phyloP scores from a whole-genome alignment of 2,329 filamentous ascomycete species.

The Fusarium avenaceum region DNA sequence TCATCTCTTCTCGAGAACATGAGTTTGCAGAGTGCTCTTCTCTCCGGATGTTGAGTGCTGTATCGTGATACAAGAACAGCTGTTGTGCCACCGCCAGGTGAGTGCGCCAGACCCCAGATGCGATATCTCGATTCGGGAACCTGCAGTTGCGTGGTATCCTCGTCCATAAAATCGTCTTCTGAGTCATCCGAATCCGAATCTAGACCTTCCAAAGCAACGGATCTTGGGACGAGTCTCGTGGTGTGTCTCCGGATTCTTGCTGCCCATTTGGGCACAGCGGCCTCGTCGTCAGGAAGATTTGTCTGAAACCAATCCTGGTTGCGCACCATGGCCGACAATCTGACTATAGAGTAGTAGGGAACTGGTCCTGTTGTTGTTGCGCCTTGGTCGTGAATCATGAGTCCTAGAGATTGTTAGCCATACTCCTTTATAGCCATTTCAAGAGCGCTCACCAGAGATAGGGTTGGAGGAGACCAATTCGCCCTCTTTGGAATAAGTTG shows the following conservation, averaged over 20 bases:
- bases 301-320: slow-evolving; percentile 68
- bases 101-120: slow-evolving; percentile 66
- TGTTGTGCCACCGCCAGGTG: slow-evolving; percentile 65
- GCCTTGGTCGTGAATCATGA: slow-evolving; percentile 59
- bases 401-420: slow-evolving; percentile 53
- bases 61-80: slow-evolving; percentile 65
- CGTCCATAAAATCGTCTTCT: slow-evolving; percentile 50
- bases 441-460: slow-evolving; percentile 31
- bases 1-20: slow-evolving; percentile 54
- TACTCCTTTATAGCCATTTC: neutral
- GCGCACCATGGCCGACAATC: slow-evolving; percentile 65
- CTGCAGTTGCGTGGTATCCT: slow-evolving; percentile 55
- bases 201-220: slow-evolving; percentile 58
- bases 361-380: slow-evolving; percentile 45
- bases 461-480: slow-evolving; percentile 53
- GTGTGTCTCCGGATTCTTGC: slow-evolving; percentile 61
- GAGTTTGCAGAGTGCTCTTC: slow-evolving; percentile 55
- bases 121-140: slow-evolving; percentile 65
- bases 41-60: slow-evolving; percentile 63
- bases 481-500: slow-evolving; percentile 57
- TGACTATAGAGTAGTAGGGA: slow-evolving; percentile 66
- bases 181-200: slow-evolving; percentile 53
- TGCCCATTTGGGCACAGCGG: slow-evolving; percentile 61
- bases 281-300: slow-evolving; percentile 55
- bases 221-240: slow-evolving; percentile 60